phyloP scores from a whole-genome alignment of 176 grass and related monocot species.

The Secale cereale region DNA sequence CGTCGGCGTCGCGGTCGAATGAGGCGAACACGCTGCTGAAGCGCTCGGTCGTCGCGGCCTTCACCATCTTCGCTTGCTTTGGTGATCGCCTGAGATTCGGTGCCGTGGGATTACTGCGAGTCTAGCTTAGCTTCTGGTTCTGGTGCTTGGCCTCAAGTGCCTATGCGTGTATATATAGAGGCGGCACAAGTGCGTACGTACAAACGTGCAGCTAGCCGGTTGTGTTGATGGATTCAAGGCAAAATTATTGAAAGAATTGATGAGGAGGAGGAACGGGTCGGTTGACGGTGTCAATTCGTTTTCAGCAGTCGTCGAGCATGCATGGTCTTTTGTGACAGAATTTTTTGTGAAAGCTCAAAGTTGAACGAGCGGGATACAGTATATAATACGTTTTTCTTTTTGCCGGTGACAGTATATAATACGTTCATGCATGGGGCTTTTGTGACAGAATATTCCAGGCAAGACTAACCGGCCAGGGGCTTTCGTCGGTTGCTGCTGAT shows the following conservation, averaged over 20 bases:
- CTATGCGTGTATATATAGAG: not conserved
- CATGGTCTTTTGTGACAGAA: not conserved
- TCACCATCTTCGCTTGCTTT: not conserved
- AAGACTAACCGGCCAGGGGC: not conserved
- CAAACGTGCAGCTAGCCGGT: not conserved
- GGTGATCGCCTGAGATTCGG: not conserved
- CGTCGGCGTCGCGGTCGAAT: constrained; percentile 24
- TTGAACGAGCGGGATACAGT: too few species aligned
- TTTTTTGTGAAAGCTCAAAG: too few species aligned
- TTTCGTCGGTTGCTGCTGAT: not conserved
- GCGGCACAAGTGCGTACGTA: not conserved
- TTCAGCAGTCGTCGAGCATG: not conserved
- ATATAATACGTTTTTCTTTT: too few species aligned
- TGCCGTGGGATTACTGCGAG: not conserved
- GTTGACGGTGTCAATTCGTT: not conserved
- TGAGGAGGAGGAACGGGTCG: not conserved
- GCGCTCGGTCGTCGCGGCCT: not conserved
- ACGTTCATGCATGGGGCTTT: too few species aligned
- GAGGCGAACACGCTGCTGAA: constrained; percentile 17
- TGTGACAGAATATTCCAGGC: too few species aligned
- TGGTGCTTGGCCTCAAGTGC: not conserved
- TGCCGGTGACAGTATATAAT: too few species aligned
- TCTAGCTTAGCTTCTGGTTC: not conserved
- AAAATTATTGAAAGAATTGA: not conserved
- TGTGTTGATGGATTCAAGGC: constrained; percentile 12